These are phyloP conservation scores for Flueggea neowawraea DNA, from an alignment of 441 rosid species.

Conservation along the genomic window DNA sequence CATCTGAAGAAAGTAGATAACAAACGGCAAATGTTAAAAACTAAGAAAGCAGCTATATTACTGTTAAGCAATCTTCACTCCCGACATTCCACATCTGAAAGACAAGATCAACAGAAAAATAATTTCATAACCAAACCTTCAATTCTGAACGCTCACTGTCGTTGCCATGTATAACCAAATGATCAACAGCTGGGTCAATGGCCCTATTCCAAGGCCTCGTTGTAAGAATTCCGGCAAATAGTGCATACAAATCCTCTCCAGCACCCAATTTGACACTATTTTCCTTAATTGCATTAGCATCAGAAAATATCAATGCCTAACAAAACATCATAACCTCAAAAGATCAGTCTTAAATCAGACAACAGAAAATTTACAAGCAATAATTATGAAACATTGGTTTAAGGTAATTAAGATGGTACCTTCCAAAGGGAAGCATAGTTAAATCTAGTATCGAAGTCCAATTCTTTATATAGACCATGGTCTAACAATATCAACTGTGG, in stretches of 20 bases:
- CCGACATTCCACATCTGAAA: background rate
- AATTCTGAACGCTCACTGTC: conserved; percentile 71
- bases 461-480: conserved; percentile 94
- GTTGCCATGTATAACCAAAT: conserved; percentile 77
- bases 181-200: conserved; percentile 69
- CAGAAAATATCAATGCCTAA: conserved; percentile 78
- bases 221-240: conserved; percentile 89
- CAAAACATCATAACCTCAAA: conserved; percentile 10
- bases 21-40: conserved; percentile 4
- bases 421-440: conserved; percentile 95
- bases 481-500: conserved; percentile 91
- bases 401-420: conserved; percentile 29
- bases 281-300: conserved; percentile 81
- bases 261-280: conserved; percentile 85
- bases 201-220: conserved; percentile 98
- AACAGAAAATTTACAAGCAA: conserved; percentile 4
- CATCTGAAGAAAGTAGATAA: conserved; percentile 42
- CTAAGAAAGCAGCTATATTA: conserved; percentile 3
- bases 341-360: background rate
- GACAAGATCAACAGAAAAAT: conserved; percentile 1
- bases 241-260: conserved; percentile 80
- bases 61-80: background rate
- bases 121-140: conserved; percentile 40
- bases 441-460: conserved; percentile 68
- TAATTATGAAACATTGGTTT: conserved; percentile 6